Evolutionary conservation across 805 yeast species (phyloP), one percentile per base, ranked within the genome.

Genomic region (Kluyveromyces lactis): DNA sequence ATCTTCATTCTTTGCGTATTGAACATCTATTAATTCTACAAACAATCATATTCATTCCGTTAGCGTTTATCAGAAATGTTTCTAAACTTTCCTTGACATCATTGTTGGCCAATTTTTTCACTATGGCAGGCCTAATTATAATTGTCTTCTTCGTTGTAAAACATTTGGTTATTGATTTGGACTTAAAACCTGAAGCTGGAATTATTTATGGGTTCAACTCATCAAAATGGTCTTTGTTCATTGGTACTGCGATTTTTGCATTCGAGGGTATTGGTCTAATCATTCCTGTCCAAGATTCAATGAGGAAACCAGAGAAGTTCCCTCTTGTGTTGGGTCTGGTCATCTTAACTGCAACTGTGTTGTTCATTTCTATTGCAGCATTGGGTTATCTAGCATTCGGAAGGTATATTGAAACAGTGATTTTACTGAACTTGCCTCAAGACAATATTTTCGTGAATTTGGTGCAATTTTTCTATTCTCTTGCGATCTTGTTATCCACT

Each of bases 201-300:
- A 67, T 82, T 24, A 65, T 67, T 17, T 58, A 60, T 36, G 55
- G 61, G 26, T 72, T 82, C 61, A 82, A 82, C 56, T 44, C 64
- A 23, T 65, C 69, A 4, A 69, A 69, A 37, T 83, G 85, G 69
- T 75, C 90, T 0, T 60, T 84, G 35, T 83, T 83, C 52, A 77
- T 83, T 37, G 94, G 94, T 7, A 85, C 84, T 5, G 89, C 90
- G 2, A 83, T 84, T 23, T 84, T 84, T 65, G 86, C 92, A n/a
- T 84, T 82, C 54, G 94, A 84, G 62, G 94, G 94, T 1, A 82
- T 84, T 42, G 92, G 94, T 0, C 65, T 84, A 34, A 80, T 84
- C 36, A 79, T 84, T 18, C 94, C 94, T 0, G 80, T 84, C 39
- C 86, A 83, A 52, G 85, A 83, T 49, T 80, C 92, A 1, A 84